Base-by-base conservation (phyloP, 2,329 filamentous ascomycete genomes). In the Hirsutella thompsonii region DNA sequence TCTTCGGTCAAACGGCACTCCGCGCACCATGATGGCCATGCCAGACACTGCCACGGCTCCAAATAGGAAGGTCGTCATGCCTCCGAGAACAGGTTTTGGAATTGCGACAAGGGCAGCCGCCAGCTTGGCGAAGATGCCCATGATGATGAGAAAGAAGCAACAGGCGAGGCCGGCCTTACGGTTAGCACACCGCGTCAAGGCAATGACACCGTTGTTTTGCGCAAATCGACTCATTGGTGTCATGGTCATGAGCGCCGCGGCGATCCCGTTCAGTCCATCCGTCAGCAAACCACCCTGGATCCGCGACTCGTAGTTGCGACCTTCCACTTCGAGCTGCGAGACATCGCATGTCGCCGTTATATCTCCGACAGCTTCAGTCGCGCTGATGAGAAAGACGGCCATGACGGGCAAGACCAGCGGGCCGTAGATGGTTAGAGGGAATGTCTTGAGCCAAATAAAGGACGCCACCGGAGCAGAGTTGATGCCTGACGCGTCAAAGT, bases 181-280 rank as follows among this genome's bases (percentile, higher is more conserved):
- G 57, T 87, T 90, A 1, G 85, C 85, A 56, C 84, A 90, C 14
- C 83, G 74, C 0, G 85, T 92, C 36, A 92, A 68, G 0, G 84
- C 81, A 45, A 92, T 89, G 39, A 90, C 83, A 29, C 84, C 84
- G 56, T 90, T 89, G 64, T 90, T 90, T 58, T 89, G 83, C 0
- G 84, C 84, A 50, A 89, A 89, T 1, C 79, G 82, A 2, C 77
- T 80, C 75, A 89, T 84, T 23, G 84, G 83, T 0, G 83, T 84
- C 49, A 86, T 83, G 37, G 84, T 90, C 64, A 79, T 83, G 26
- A 92, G 71, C 1, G 79, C 82, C 14, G 83, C 82, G 14, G 90
- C 64, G 47, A 87, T 64, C 29, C 84, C 83, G 52, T 85, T 86
- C 39, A 88, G 50, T 1, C 84, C 85, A 50, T 92, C 86, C 0